Evolutionary conservation across 805 yeast species (phyloP).

Genomic region (Kuraishia floccosa): DNA sequence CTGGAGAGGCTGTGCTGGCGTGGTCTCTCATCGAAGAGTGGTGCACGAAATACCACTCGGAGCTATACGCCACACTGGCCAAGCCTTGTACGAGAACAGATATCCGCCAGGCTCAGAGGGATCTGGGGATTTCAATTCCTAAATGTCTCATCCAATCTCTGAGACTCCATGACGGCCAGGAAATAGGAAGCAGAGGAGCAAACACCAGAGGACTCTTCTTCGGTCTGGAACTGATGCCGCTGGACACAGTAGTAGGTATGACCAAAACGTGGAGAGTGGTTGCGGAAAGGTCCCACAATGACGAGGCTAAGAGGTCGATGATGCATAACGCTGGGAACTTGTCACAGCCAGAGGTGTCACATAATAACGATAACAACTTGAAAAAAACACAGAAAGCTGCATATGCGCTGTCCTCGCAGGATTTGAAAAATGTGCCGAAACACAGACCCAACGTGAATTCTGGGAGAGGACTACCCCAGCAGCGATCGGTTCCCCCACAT

Average conservation of each 20-base stretch:
- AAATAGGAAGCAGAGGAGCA: slow-evolving; percentile 50
- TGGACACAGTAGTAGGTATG: slow-evolving; percentile 68
- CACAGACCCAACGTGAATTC: slow-evolving; percentile 25
- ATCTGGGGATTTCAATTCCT: slow-evolving; percentile 61
- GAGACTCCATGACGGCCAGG: slow-evolving; percentile 81
- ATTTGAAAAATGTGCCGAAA: slow-evolving; percentile 7
- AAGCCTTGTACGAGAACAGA: slow-evolving; percentile 64
- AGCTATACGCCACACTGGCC: slow-evolving; percentile 1
- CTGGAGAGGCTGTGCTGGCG: slow-evolving; percentile 62
- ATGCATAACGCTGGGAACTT: slow-evolving; percentile 4
- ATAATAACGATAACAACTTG: slow-evolving; percentile 6
- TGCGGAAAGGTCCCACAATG: slow-evolving; percentile 28
- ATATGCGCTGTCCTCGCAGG: background rate
- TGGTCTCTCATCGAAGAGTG: slow-evolving; percentile 81
- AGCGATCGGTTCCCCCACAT: slow-evolving; percentile 64
- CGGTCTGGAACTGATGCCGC: slow-evolving; percentile 66
- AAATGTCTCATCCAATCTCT: slow-evolving; percentile 64
- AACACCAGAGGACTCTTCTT: slow-evolving; percentile 61
- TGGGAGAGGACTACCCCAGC: slow-evolving; percentile 36
- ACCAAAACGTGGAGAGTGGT: slow-evolving; percentile 77
- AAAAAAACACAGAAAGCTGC: slow-evolving; percentile 2
- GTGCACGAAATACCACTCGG: slow-evolving; percentile 42
- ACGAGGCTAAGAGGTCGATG: slow-evolving; percentile 8
- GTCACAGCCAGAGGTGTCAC: slow-evolving; percentile 9
- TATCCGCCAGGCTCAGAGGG: slow-evolving; percentile 66